Evolutionary conservation across 805 yeast species (phyloP).

Genomic region (Torulaspora maleeae): DNA sequence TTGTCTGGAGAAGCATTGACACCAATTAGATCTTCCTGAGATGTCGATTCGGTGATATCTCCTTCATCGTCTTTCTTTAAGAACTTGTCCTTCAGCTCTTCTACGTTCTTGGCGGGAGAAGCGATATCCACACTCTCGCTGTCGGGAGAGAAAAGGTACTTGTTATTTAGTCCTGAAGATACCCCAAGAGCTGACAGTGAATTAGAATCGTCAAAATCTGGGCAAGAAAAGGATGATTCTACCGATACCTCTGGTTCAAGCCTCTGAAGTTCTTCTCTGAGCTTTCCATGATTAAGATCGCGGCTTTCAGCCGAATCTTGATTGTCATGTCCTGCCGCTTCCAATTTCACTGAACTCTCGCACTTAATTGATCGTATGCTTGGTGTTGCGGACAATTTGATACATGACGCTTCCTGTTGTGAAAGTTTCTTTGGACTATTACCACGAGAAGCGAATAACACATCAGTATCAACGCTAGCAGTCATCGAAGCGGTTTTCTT

Average conservation of each 20-base stretch:
- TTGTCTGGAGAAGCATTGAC: conserved; percentile 5
- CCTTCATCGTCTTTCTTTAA: conserved; percentile 17
- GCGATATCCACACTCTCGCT: conserved; percentile 26
- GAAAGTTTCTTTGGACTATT: conserved; percentile 21
- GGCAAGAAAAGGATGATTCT: conserved; percentile 13
- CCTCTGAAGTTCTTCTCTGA: conserved; percentile 1
- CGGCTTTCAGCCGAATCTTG: not conserved
- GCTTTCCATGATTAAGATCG: not conserved
- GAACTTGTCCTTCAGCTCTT: conserved; percentile 30
- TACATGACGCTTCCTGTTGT: conserved; percentile 7
- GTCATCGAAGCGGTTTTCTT: conserved; percentile 10
- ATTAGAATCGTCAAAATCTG: conserved; percentile 6
- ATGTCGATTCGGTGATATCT: conserved; percentile 12
- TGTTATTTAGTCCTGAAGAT: conserved; percentile 15
- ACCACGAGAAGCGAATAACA: conserved; percentile 21
- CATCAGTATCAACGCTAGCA: conserved; percentile 25
- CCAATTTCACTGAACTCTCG: conserved; percentile 19
- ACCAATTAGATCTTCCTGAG: conserved; percentile 8
- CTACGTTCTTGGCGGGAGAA: conserved; percentile 34
- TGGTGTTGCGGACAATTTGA: conserved; percentile 25
- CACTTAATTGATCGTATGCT: conserved; percentile 31
- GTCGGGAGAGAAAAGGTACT: conserved; percentile 32
- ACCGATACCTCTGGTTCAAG: conserved; percentile 8
- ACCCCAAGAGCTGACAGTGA: conserved; percentile 1
- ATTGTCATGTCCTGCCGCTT: not conserved